Evolutionary conservation across 2,329 filamentous ascomycete genomes (phyloP), one percentile per base, ranked within the genome.

Genomic region (Dichotomopilus funicola): DNA sequence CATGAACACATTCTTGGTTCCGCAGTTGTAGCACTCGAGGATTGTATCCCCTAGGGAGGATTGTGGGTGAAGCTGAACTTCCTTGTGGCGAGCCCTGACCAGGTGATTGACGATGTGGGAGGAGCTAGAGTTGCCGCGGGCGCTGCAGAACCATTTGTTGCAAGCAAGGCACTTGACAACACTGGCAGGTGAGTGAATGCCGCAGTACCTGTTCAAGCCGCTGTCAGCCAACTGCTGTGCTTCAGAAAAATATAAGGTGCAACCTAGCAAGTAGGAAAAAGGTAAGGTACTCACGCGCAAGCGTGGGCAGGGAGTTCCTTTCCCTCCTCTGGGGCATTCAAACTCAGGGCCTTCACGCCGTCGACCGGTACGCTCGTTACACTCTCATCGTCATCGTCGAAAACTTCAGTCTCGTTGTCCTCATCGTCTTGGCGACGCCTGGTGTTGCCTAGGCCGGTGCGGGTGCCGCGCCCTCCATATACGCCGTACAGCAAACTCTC

Each of bases 121-220:
- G 33, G 92, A 96, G 51, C 89, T 95, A 13, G 91, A 91, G 72
- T 96, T 99, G 63, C 94, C 92, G 66, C 92, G 89, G 58, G 92
- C 91, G 72, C 91, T 97, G 75, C 94, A 99, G 71, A 99, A 99
- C 94, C 94, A 99, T 71, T 97, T 99, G 76, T 83, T 92, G 77
- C 94, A 99, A 58, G 86, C 82, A 59, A 99, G 79, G 69, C 94
- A 99, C 75, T 96, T 97, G 65, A 99, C 94, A 55, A 99, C 95
- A 62, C 88, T 94, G 69, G 88, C 87, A 2, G 94, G 87, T 56
- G 95, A 95, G 75, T 99, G 94, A 61, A 99, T 99, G 57, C 94
- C 94, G 70, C 94, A 99, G 72, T 96, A 96, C 41, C 90, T 94
- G 69, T 48, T 59, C 51, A 3, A 27, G 53, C 47, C 56, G 61